Percentiles rank a stretch among this genome's conserved stretches.
These are phyloP conservation scores for Monosporascus ibericus DNA, from an alignment of 2,329 filamentous ascomycete genomes.

Conservation along the genomic window DNA sequence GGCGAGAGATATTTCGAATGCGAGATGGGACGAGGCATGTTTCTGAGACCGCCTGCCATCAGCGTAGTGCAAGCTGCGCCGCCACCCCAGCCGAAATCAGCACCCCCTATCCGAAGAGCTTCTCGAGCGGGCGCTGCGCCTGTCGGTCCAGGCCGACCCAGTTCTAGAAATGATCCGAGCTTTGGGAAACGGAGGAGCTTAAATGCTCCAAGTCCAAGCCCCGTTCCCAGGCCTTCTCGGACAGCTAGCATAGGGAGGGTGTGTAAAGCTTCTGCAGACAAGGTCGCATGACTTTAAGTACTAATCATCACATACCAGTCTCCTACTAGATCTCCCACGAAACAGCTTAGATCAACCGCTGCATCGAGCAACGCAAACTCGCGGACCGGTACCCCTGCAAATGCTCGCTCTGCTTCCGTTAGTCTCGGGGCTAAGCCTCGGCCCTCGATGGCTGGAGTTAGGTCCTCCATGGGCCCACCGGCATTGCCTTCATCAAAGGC, in stretches of 20 bases:
- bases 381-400: constrained; percentile 60
- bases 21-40: constrained; percentile 70
- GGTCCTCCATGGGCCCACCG: constrained; percentile 65
- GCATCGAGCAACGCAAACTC: constrained; percentile 53
- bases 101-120: constrained; percentile 32
- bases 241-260: constrained; percentile 53
- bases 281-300: not conserved
- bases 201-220: constrained; percentile 68
- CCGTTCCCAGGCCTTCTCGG: constrained; percentile 51
- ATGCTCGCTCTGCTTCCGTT: constrained; percentile 39
- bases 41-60: constrained; percentile 69
- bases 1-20: constrained; percentile 88
- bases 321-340: constrained; percentile 74
- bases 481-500: constrained; percentile 38
- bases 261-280: constrained; percentile 21
- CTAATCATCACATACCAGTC: constrained; percentile 44
- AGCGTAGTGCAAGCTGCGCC: constrained; percentile 47
- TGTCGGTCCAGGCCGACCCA: constrained; percentile 35
- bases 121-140: constrained; percentile 24
- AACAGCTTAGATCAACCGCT: constrained; percentile 54
- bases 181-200: constrained; percentile 60
- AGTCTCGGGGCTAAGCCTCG: constrained; percentile 41
- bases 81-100: constrained; percentile 28
- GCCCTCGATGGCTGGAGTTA: constrained; percentile 45
- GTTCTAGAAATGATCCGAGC: constrained; percentile 47